Evolutionary conservation across 805 yeast genomes (phyloP), one percentile per base, ranked within the genome.

Genomic region (Metschnikowia cubensis): DNA sequence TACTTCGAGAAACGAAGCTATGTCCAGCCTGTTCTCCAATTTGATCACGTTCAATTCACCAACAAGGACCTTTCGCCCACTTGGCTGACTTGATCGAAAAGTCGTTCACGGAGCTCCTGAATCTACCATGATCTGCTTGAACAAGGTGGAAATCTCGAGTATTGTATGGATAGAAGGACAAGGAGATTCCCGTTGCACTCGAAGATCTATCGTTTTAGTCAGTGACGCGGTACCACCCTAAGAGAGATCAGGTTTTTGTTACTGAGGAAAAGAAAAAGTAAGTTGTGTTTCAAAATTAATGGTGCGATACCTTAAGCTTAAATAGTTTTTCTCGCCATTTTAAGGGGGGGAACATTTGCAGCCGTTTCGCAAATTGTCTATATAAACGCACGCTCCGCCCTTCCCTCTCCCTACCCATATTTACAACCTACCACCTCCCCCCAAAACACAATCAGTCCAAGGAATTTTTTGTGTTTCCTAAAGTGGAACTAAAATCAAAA

Each of bases 91-190:
- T 65, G 18, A 47, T 58, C 32, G 62, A 66, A 47, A 42, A 48
- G n/a, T 57, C 70, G 15, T 67, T 73, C 54, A 64, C 66, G 10
- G 77, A 73, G 47, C 58, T 71, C 45, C 61, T 73, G 42, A 59
- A 33, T 69, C 65, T 50, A 53, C 64, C 4, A 60, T 73, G 42
- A 54, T 61, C 39, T 69, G 69, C 56, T 50, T 69, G 48, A 65
- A 66, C 45, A 65, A 70, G 45, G 17, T 47, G 3, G 43, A 37
- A 4, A 55, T 61, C 62, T 73, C 31, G 62, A 67, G 31, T 68
- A 69, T 51, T 72, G 71, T 50, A 60, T 71, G 58, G 47, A 45
- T 18, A 25, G 4, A 25, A 25, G 8, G 29, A 4, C 11, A 25
- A 25, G 29, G 29, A 25, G 29, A 8, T 25, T 25, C 29, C 11